Evolutionary conservation across 164 flowering plant genomes (phyloP), one percentile per base, ranked within the genome.

Genomic region (Brasenia schreberi): DNA sequence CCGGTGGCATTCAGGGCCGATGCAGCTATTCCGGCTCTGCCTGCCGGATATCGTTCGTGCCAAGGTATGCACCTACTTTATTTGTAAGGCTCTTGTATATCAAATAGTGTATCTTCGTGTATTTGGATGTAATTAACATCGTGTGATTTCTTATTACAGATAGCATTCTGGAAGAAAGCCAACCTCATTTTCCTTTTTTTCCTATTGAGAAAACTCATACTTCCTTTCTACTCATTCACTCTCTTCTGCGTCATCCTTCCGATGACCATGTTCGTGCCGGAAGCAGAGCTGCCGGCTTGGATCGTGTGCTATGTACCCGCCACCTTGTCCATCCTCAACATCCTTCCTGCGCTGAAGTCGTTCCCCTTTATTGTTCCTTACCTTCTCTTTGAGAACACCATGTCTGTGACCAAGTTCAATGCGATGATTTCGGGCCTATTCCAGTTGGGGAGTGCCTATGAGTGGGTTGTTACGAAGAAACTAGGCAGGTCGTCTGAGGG

Each of bases 351-450:
- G 5, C 99, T 96, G 3, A 94, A 82, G 74, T 83, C 96, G 5
- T 94, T 94, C 74, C 99, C 99, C 5, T 94, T 94, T 81, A 89
- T 94, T n/a, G 99, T 94, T 45, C 99, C 99, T 6, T 94, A 91
- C 78, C 97, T 94, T 39, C 95, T 94, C 5, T 94, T 94, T 63
- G 98, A 94, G 79, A 94, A 94, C 80, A 93, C 98, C 23, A 94
- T 94, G 97, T 94, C 99, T 0, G 97, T 94, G 23, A 94, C 99
- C 74, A 94, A 94, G 77, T 94, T 93, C 81, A 93, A 87, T 63
- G 98, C 98, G 69, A 93, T 93, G 98, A 76, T 93, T 65, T 93
- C 98, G 0, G 99, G 99, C 12, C 80, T 94, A 11, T 94, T 94
- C 81, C 97, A 94, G 77, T 89, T 94, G 0, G 97, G 97, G 9